phyloP scores from a whole-genome alignment of 2,329 filamentous ascomycete species.

The Alternaria ventricosa region DNA sequence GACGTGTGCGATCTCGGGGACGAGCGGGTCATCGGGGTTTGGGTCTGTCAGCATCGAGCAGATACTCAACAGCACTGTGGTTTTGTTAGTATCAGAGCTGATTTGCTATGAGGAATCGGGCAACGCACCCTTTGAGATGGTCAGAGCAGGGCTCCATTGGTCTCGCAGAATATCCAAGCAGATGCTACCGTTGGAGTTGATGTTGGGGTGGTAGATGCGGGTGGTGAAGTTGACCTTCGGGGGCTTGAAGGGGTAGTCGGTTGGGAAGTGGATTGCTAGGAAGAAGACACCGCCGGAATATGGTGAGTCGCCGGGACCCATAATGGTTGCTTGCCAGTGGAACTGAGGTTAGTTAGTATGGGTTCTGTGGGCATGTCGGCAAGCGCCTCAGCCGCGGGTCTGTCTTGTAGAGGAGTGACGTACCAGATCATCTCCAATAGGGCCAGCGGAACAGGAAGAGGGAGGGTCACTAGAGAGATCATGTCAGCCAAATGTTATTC shows the following conservation, averaged over 20 bases:
- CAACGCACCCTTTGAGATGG: constrained; percentile 90
- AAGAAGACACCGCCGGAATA: constrained; percentile 99
- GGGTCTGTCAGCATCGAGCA: constrained; percentile 99
- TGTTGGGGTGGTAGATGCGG: constrained; percentile 99
- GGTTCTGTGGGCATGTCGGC: constrained; percentile 15
- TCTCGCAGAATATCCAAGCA: constrained; percentile 98
- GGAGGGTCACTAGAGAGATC: constrained; percentile 79
- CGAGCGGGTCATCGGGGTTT: constrained; percentile 97
- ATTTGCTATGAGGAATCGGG: no score
- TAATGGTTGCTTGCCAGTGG: constrained; percentile 99
- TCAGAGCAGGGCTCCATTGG: constrained; percentile 98
- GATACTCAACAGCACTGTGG: constrained; percentile 89
- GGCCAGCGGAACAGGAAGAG: constrained; percentile 97
- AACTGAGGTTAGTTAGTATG: constrained; percentile 67
- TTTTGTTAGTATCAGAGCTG: neutral
- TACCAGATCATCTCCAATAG: constrained; percentile 98
- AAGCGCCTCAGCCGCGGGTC: constrained; percentile 41
- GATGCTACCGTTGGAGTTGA: constrained; percentile 99
- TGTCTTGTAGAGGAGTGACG: constrained; percentile 51
- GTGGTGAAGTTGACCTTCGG: constrained; percentile 99
- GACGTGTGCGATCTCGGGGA: constrained; percentile 98
- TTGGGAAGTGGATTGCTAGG: constrained; percentile 97
- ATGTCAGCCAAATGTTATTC: constrained; percentile 41
- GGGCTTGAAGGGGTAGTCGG: constrained; percentile 99
- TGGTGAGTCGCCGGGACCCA: constrained; percentile 97